Percentiles rank a stretch among this genome's conserved stretches.
Evolutionary conservation across 495 filamentous ascomycete species (phyloP).

Genomic region (Lophiostoma macrostomum): DNA sequence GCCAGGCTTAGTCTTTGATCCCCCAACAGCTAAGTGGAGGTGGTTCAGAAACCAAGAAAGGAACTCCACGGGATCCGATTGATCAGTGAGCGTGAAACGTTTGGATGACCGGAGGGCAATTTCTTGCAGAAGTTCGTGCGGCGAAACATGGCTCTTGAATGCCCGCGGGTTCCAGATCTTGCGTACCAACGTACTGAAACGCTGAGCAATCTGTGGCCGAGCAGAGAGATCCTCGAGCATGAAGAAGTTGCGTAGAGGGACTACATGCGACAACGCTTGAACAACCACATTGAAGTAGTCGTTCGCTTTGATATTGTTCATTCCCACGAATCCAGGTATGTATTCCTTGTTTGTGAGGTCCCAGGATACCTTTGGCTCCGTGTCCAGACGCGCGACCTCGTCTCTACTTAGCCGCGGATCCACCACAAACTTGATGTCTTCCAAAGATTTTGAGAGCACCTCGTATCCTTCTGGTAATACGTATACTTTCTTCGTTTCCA

Average conservation of each 20-base stretch:
- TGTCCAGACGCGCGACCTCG: conserved; percentile 78
- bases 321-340: conserved; percentile 87
- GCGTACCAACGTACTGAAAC: conserved; percentile 84
- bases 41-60: conserved; percentile 96
- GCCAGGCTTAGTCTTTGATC: conserved; percentile 79
- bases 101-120: conserved; percentile 86
- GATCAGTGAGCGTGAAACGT: conserved; percentile 83
- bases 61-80: conserved; percentile 95
- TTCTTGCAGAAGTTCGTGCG: conserved; percentile 94
- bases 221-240: conserved; percentile 73
- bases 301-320: conserved; percentile 99
- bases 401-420: conserved; percentile 80
- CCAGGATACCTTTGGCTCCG: conserved; percentile 68
- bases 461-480: conserved; percentile 97
- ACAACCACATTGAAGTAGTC: conserved; percentile 97
- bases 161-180: conserved; percentile 98
- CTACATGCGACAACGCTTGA: conserved; percentile 88
- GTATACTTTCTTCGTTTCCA: conserved; percentile 91
- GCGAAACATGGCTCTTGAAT: conserved; percentile 95
- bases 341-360: conserved; percentile 81
- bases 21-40: conserved; percentile 86
- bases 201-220: conserved; percentile 62
- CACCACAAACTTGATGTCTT: conserved; percentile 98
- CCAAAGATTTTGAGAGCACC: conserved; percentile 88
- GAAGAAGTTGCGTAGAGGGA: conserved; percentile 87